Base-by-base conservation (phyloP, 257 asterid species). In the Ehretia macrophylla region DNA sequence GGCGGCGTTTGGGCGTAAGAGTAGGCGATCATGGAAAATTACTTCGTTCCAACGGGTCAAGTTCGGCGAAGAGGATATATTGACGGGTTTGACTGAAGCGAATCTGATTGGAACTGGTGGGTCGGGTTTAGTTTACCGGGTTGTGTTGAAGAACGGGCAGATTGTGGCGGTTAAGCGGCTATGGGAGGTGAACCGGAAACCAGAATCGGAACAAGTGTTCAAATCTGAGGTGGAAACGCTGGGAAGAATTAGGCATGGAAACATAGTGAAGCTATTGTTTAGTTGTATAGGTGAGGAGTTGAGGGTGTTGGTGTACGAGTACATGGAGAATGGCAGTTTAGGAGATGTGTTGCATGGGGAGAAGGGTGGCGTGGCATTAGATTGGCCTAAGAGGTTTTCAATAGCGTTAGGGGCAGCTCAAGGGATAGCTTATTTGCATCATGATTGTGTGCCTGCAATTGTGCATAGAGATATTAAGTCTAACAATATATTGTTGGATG, bases 391-490 rank as follows among this genome's bases (percentile, higher is more conserved):
- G 55, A 65, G 96, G 77, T 81, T 73, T 8, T 63, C 65, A 53
- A 78, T 90, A 55, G 95, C 93, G 20, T 50, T 72, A 10, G 96
- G 95, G 57, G 79, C 91, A 0, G 96, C 98, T 10, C 86, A 85
- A 42, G 98, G 97, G 56, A 79, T 90, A 37, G 90, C 98, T 51
- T 90, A 90, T 68, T 64, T 90, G 79, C 98, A 90, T 72, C 98
- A 90, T 46, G 80, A 77, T 44, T 74, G 77, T 54, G 72, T 73
- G 42, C 83, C 79, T 13, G 59, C 75, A 14, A 68, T 73, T 53
- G 66, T 77, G 16, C 83, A 77, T 44, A 58, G 83, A 14, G 83
- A 77, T 48, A 71, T 77, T 14, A 77, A 77, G 56, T 77, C 79
- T 35, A 70, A 70, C 59, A 77, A 77, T 73, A 70, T 77, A 21